Conservation (phyloP, 2,329 filamentous ascomycete species). For the Aureobasidium sp. region DNA sequence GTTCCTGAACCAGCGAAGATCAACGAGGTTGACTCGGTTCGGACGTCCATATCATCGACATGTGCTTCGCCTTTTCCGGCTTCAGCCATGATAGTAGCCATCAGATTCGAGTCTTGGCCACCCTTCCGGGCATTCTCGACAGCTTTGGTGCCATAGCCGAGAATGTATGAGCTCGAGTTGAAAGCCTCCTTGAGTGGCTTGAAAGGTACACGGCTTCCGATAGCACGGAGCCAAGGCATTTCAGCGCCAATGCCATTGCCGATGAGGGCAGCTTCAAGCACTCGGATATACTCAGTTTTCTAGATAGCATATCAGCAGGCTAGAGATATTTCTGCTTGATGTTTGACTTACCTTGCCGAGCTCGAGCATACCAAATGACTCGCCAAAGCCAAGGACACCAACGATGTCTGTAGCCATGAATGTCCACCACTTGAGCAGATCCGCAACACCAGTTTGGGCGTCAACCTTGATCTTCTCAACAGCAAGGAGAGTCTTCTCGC, state of each 20-base stretch:
- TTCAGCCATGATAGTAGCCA: slow-evolving; percentile 18
- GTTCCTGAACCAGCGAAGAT: slow-evolving; percentile 23
- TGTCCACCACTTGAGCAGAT: slow-evolving; percentile 30
- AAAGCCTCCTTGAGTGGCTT: slow-evolving; percentile 15
- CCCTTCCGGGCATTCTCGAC: slow-evolving; percentile 14
- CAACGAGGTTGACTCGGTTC: slow-evolving; percentile 19
- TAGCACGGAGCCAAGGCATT: slow-evolving; percentile 18
- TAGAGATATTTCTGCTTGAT: background rate
- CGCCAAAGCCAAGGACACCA: slow-evolving; percentile 28
- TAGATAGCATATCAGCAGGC: background rate
- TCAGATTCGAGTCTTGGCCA: slow-evolving; percentile 14
- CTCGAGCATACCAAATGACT: slow-evolving; percentile 28
- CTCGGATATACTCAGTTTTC: slow-evolving; percentile 21
- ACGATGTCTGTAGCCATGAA: slow-evolving; percentile 29
- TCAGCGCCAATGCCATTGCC: slow-evolving; percentile 23
- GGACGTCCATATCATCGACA: slow-evolving; percentile 17
- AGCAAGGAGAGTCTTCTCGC: slow-evolving; percentile 22
- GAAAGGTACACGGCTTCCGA: slow-evolving; percentile 15
- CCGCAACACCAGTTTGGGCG: slow-evolving; percentile 21
- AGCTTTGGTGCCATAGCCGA: slow-evolving; percentile 16
- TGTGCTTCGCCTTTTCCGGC: slow-evolving; percentile 15
- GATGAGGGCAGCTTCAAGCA: slow-evolving; percentile 20
- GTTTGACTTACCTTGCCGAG: slow-evolving; percentile 21
- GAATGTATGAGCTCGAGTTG: slow-evolving; percentile 16
- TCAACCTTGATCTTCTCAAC: slow-evolving; percentile 23